phyloP scores from a whole-genome alignment of 1,139 yeast genomes.

The Williopsis jadinii region DNA sequence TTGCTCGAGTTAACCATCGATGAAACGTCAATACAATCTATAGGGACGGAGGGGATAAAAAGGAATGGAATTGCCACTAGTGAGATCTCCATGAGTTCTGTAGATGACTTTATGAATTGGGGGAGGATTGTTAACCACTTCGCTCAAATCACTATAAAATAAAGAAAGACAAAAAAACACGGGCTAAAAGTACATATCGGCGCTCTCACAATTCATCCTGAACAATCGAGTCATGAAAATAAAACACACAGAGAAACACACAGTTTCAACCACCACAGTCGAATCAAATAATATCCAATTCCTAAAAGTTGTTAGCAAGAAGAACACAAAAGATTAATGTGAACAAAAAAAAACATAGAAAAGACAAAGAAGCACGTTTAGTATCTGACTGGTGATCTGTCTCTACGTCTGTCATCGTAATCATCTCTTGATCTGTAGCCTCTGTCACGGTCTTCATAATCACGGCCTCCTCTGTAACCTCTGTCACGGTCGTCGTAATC shows the following conservation, averaged over 20 bases:
- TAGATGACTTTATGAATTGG: neutral
- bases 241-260: neutral
- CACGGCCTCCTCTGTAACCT: slow-evolving; percentile 30
- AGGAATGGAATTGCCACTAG: neutral
- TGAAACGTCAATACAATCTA: no score
- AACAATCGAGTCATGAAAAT: no score
- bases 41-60: neutral
- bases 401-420: slow-evolving; percentile 31
- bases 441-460: slow-evolving; percentile 36
- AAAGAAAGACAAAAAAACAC: no score
- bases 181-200: no score
- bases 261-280: no score
- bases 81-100: neutral
- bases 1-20: no score
- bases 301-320: neutral
- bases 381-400: slow-evolving; percentile 54
- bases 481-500: slow-evolving; percentile 41
- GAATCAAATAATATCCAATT: neutral
- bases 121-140: no score
- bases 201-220: no score
- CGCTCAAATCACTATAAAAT: no score
- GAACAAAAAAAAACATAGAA: neutral
- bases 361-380: slow-evolving; percentile 16
- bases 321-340: neutral
- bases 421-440: slow-evolving; percentile 26